Evolutionary conservation across 2,329 filamentous ascomycete genomes (phyloP).

Genomic region (Arthrobotrys entomopaga): DNA sequence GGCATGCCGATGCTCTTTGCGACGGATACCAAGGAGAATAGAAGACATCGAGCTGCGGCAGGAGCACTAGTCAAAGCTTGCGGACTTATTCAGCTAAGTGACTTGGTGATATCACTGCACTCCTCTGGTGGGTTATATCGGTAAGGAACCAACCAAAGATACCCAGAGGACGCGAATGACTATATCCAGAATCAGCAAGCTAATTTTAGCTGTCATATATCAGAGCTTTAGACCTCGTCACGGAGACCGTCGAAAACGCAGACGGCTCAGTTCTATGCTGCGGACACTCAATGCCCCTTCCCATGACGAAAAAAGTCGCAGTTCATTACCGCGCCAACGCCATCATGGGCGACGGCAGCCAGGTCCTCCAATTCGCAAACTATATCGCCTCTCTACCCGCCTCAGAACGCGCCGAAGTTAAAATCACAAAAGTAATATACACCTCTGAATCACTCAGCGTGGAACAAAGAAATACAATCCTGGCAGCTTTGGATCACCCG

Average conservation of each 20-base stretch:
- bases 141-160: constrained; percentile 56
- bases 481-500: constrained; percentile 29
- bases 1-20: constrained; percentile 62
- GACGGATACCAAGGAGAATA: constrained; percentile 63
- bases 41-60: constrained; percentile 61
- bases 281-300: constrained; percentile 59
- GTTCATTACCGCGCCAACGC: constrained; percentile 62
- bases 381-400: constrained; percentile 60
- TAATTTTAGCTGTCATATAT: constrained; percentile 55
- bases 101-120: constrained; percentile 64
- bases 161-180: too few species aligned
- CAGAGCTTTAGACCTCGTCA: constrained; percentile 62
- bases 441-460: constrained; percentile 63
- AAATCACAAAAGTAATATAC: constrained; percentile 64
- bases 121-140: constrained; percentile 62
- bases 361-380: constrained; percentile 62
- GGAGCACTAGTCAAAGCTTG: constrained; percentile 60
- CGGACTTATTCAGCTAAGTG: constrained; percentile 60
- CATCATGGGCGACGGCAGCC: constrained; percentile 62
- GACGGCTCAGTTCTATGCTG: constrained; percentile 63
- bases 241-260: constrained; percentile 63
- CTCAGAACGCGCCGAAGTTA: constrained; percentile 57
- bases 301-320: constrained; percentile 59
- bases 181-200: not conserved
- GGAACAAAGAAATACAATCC: constrained; percentile 59